Evolutionary conservation across 2,329 filamentous ascomycete species (phyloP).

Genomic region (Cordyceps cicadae): DNA sequence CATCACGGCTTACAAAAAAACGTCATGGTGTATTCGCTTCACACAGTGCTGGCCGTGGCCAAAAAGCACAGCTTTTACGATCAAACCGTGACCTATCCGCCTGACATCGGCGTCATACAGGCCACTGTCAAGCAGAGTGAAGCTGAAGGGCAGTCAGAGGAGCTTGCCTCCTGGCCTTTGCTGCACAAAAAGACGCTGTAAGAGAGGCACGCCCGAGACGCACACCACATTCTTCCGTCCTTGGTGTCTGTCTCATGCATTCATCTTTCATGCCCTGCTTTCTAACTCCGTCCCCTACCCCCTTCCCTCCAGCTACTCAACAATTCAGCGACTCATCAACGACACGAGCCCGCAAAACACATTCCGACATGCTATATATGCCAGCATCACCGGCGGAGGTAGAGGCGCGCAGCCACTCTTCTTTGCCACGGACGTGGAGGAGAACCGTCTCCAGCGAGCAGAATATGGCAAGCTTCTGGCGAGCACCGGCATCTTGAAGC

Average conservation of each 20-base stretch:
- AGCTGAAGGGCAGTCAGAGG: neutral
- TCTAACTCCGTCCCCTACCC: no score
- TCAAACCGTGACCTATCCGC: slow-evolving; percentile 23
- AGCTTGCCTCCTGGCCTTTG: slow-evolving; percentile 13
- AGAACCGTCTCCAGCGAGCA: slow-evolving; percentile 33
- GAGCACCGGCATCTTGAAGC: slow-evolving; percentile 22
- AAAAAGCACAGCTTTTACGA: slow-evolving; percentile 29
- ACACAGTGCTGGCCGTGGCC: slow-evolving; percentile 26
- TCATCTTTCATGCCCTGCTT: no score
- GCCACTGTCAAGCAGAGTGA: neutral
- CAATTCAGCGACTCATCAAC: slow-evolving; percentile 26
- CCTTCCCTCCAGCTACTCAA: slow-evolving; percentile 30
- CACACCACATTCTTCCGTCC: no score
- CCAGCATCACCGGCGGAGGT: slow-evolving; percentile 34
- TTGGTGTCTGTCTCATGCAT: no score
- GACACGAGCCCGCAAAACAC: slow-evolving; percentile 27
- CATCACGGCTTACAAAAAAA: neutral
- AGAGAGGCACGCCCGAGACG: slow-evolving; percentile 2
- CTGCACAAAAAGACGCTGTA: slow-evolving; percentile 19
- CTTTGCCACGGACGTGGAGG: slow-evolving; percentile 31
- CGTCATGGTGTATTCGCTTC: slow-evolving; percentile 18
- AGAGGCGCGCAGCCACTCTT: slow-evolving; percentile 25
- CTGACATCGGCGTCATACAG: slow-evolving; percentile 13
- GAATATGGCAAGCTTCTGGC: slow-evolving; percentile 25
- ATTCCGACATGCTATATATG: slow-evolving; percentile 30